Conservation (phyloP, 2,329 filamentous ascomycete genomes). For the Sphaerostilbella broomeana region DNA sequence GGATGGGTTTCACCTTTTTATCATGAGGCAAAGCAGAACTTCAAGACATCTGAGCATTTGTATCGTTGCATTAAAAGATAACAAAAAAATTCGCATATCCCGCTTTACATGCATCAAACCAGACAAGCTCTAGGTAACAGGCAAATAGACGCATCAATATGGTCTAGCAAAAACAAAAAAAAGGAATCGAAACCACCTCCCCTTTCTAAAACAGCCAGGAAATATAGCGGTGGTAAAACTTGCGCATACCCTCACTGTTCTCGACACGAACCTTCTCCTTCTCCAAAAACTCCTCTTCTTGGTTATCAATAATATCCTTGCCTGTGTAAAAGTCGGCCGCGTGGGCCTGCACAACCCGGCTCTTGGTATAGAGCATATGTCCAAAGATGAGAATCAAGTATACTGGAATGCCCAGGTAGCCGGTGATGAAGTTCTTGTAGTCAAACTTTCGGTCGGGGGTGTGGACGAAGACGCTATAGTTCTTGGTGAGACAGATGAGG, state of each 20-base stretch:
- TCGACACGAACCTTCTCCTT: conserved; percentile 25
- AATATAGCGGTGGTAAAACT: conserved; percentile 33
- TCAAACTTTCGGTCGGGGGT: conserved; percentile 49
- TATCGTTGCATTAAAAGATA: too few species aligned
- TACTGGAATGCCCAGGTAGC: conserved; percentile 69
- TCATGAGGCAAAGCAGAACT: too few species aligned
- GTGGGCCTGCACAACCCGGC: conserved; percentile 47
- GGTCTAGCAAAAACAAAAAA: too few species aligned
- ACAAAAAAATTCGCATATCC: too few species aligned
- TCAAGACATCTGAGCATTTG: too few species aligned
- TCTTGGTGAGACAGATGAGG: conserved; percentile 74
- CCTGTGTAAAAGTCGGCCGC: conserved; percentile 65
- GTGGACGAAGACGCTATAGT: conserved; percentile 64
- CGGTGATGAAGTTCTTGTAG: conserved; percentile 71
- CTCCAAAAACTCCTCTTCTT: conserved; percentile 63
- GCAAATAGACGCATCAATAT: too few species aligned
- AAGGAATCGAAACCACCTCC: too few species aligned
- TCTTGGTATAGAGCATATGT: conserved; percentile 54
- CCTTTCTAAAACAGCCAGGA: conserved; percentile 31
- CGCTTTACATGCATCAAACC: too few species aligned
- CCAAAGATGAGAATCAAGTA: conserved; percentile 65
- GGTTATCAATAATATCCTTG: conserved; percentile 66
- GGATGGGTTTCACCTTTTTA: too few species aligned
- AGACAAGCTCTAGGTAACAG: too few species aligned
- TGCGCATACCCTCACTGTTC: conserved; percentile 21